Percentiles rank a stretch among this genome's conserved stretches.
Evolutionary conservation across 164 flowering plant species (phyloP).

Genomic region (Tetracentron sinense): DNA sequence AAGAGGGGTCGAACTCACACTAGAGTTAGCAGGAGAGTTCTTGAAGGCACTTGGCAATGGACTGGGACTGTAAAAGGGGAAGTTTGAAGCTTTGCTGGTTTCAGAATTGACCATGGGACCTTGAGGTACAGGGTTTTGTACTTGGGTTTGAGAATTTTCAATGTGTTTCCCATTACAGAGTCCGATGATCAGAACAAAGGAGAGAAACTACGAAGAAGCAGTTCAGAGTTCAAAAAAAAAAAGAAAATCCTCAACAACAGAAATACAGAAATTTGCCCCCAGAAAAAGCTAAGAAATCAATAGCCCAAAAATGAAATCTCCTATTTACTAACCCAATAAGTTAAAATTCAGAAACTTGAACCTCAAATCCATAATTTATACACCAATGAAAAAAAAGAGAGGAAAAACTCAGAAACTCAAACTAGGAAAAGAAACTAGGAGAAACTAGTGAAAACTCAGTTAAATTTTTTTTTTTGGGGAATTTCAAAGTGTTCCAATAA

Average conservation of each 20-base stretch:
- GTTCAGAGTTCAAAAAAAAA: no score
- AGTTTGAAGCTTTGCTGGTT: slow-evolving; percentile 42
- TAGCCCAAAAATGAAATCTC: no score
- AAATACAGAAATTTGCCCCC: slow-evolving; percentile 9
- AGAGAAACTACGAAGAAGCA: no score
- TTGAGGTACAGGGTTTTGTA: slow-evolving; percentile 24
- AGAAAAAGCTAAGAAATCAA: neutral
- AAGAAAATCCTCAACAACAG: no score
- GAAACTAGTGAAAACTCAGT: no score
- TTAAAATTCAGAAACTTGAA: neutral
- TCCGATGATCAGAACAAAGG: slow-evolving; percentile 44
- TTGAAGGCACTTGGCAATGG: slow-evolving; percentile 65
- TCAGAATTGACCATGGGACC: slow-evolving; percentile 24
- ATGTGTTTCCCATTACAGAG: slow-evolving; percentile 81
- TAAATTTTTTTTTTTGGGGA: no score
- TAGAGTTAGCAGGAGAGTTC: slow-evolving; percentile 71
- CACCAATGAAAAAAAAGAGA: neutral
- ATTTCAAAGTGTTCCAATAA: neutral
- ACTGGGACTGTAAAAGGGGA: slow-evolving; percentile 83
- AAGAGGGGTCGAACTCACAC: slow-evolving; percentile 64
- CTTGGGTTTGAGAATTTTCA: slow-evolving; percentile 20
- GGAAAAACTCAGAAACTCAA: neutral
- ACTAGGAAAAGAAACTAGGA: neutral
- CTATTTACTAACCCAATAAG: no score
- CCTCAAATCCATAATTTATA: neutral